A percentile compares a stretch with the other conserved stretches of the same genome.
These are phyloP conservation scores for Trichoderma sp. DNA, from an alignment of 2,329 filamentous ascomycete species.

Conservation along the genomic window DNA sequence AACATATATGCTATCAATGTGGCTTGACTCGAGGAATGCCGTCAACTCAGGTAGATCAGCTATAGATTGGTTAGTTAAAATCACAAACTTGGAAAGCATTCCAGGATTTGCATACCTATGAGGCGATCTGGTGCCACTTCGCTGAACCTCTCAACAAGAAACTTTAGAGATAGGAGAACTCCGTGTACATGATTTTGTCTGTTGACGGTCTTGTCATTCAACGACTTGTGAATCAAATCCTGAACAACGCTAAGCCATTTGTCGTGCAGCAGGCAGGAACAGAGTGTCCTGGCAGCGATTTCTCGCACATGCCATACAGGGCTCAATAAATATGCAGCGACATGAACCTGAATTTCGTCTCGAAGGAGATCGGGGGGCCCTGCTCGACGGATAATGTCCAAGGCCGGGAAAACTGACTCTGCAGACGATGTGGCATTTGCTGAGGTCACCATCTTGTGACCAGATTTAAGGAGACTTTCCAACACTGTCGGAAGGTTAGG, in stretches of 20 bases:
- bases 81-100: not conserved
- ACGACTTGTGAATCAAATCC: conserved; percentile 35
- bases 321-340: conserved; percentile 64
- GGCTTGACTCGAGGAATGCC: conserved; percentile 31
- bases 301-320: conserved; percentile 78
- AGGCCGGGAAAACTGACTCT: conserved; percentile 76
- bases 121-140: conserved; percentile 46
- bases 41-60: conserved; percentile 33
- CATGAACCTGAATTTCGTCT: conserved; percentile 54
- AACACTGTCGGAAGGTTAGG: conserved; percentile 63
- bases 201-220: conserved; percentile 27
- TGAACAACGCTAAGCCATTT: conserved; percentile 47
- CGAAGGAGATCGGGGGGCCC: conserved; percentile 60
- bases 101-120: conserved; percentile 37
- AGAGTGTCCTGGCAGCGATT: conserved; percentile 72
- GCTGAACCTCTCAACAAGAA: conserved; percentile 53
- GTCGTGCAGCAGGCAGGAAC: conserved; percentile 56
- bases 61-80: conserved; percentile 26
- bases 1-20: conserved; percentile 26
- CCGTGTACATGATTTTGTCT: conserved; percentile 59
- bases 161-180: conserved; percentile 54
- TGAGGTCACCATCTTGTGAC: conserved; percentile 44
- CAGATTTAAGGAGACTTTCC: conserved; percentile 57
- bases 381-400: conserved; percentile 76
- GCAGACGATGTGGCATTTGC: conserved; percentile 42